Evolutionary conservation across 495 filamentous ascomycete genomes (phyloP).

Genomic region (Letharia columbiana): DNA sequence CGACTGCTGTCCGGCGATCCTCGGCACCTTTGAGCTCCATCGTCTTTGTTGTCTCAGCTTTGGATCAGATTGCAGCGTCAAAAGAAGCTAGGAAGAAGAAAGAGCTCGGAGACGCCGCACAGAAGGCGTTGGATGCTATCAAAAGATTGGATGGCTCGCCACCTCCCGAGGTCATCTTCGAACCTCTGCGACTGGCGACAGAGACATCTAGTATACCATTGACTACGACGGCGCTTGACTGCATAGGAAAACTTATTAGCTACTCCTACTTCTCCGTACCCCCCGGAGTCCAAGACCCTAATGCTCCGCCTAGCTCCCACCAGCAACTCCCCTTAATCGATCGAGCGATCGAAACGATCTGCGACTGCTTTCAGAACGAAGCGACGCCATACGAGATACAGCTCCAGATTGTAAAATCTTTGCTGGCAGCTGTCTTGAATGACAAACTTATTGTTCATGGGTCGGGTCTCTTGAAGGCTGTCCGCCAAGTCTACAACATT

Average conservation of each 20-base stretch:
- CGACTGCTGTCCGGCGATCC: constrained; percentile 43
- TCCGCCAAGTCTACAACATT: constrained; percentile 97
- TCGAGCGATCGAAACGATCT: constrained; percentile 96
- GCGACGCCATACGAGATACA: constrained; percentile 83
- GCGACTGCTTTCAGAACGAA: constrained; percentile 97
- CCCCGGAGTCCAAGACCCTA: constrained; percentile 32
- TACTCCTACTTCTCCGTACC: constrained; percentile 94
- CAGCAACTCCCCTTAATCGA: constrained; percentile 65
- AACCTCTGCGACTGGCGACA: constrained; percentile 79
- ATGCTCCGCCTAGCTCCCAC: constrained; percentile 20
- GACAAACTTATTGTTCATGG: constrained; percentile 98
- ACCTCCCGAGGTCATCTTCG: constrained; percentile 85
- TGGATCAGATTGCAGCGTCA: constrained; percentile 82
- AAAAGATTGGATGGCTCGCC: constrained; percentile 62
- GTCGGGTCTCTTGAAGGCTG: constrained; percentile 92
- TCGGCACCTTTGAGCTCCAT: constrained; percentile 70
- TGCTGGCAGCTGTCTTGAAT: constrained; percentile 90
- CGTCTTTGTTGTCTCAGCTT: constrained; percentile 84
- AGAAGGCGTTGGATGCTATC: constrained; percentile 74
- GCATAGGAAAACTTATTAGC: constrained; percentile 96
- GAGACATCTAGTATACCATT: constrained; percentile 74
- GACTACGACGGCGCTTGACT: constrained; percentile 85
- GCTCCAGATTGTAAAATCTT: constrained; percentile 93
- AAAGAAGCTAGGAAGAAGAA: constrained; percentile 79
- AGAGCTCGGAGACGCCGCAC: constrained; percentile 67